Percentiles rank a stretch among this genome's conserved stretches.
Evolutionary conservation across 176 grass and related monocot genomes (phyloP).

Genomic region (Musa acuminata): DNA sequence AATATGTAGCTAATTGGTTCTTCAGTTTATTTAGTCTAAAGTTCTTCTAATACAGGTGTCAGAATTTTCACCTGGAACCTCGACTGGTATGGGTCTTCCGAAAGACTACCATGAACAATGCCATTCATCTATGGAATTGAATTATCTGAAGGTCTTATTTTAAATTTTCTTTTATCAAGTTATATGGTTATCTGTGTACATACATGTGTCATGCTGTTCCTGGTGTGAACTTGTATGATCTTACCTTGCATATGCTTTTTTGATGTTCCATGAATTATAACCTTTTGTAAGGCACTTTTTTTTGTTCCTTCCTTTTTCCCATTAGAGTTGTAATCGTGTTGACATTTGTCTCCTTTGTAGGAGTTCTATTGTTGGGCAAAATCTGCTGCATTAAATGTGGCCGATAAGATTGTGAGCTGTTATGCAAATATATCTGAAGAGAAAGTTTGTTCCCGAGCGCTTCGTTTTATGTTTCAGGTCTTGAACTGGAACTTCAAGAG

Average conservation of each 20-base stretch:
- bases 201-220: conserved; percentile 1
- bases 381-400: conserved; percentile 53
- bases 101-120: conserved; percentile 87
- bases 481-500: conserved; percentile 83
- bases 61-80: conserved; percentile 89
- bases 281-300: background rate
- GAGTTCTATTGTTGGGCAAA: conserved; percentile 96
- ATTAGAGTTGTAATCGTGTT: background rate
- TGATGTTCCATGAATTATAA: background rate
- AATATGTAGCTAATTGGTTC: background rate
- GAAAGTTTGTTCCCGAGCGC: conserved; percentile 59
- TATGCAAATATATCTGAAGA: conserved; percentile 53
- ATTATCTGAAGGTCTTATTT: conserved; percentile 80
- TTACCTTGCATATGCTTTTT: conserved; percentile 5
- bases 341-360: conserved; percentile 32
- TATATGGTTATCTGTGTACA: background rate
- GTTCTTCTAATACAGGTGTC: conserved; percentile 50
- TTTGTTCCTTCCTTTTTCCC: background rate
- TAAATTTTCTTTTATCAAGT: background rate
- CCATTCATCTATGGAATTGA: conserved; percentile 62
- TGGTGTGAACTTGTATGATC: background rate
- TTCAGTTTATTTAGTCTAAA: conserved; percentile 11
- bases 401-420: conserved; percentile 62
- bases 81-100: conserved; percentile 80
- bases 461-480: conserved; percentile 87